Evolutionary conservation across 768 basidiomycete genomes (phyloP), one percentile per base, ranked within the genome.

Genomic region (Inosperma sp.): DNA sequence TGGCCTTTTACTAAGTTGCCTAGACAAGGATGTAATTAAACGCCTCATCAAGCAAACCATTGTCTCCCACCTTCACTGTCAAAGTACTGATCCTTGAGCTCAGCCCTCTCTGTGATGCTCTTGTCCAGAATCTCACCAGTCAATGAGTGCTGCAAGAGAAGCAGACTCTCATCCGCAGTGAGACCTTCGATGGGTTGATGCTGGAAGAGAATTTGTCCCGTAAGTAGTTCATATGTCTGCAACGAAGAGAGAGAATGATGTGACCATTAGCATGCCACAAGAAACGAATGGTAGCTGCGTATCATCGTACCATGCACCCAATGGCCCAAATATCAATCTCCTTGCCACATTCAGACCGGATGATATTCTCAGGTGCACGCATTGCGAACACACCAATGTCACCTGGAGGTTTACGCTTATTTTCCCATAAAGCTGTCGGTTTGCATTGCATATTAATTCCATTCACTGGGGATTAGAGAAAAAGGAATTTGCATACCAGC

Each of bases 121-220:
- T 41, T 7, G 39, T 41, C 37, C 37, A 40, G 37, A 40, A 40
- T 7, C 37, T 40, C 37, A 22, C 37, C 19, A 40, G 37, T 40
- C 37, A 40, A 22, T 23, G 37, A 40, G 37, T 40, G 37, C 37
- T 40, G 37, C 37, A 40, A 40, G 37, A 40, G 37, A 40, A 40
- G 37, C 37, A 40, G 21, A 40, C 37, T 10, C 37, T 22, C 37
- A 40, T 40, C 37, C 21, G 21, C 37, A 40, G 19, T 40, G 37
- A 40, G n/a, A n/a, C n/a, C n/a, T n/a, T n/a, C n/a, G n/a, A n/a
- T n/a, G n/a, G n/a, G 37, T 10, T 40, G 37, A 40, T 19, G 37
- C 21, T 23, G 37, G 21, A 40, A 40, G 21, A 40, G 37, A 10
- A 40, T 40, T 40, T 14, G 37, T 40, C 37, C 37, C 7, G 37